Conservation (phyloP, 2,329 filamentous ascomycete genomes). For the Aureobasidium lini region DNA sequence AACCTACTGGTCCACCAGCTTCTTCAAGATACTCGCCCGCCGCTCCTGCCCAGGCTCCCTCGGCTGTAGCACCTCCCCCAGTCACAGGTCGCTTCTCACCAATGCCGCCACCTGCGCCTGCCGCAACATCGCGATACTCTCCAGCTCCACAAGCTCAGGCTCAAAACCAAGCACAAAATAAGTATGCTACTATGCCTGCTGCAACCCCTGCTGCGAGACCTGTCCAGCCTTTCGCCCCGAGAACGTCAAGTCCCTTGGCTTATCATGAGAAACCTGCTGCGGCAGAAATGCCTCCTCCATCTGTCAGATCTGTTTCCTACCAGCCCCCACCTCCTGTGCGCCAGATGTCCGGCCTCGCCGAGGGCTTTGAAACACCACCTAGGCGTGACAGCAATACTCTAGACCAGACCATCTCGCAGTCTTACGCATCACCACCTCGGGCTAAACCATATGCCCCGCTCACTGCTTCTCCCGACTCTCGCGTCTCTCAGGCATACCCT, state of each 20-base stretch:
- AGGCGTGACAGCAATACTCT: slow-evolving; percentile 3
- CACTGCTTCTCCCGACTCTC: slow-evolving; percentile 7
- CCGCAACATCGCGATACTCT: slow-evolving; percentile 48
- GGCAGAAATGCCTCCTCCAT: slow-evolving; percentile 16
- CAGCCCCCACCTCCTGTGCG: slow-evolving; percentile 5
- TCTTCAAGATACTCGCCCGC: slow-evolving; percentile 25
- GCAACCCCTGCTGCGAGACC: slow-evolving; percentile 26
- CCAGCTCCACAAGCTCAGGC: slow-evolving; percentile 40
- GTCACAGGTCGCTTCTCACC: slow-evolving; percentile 24
- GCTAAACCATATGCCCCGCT: slow-evolving; percentile 3
- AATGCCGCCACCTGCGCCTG: slow-evolving; percentile 36
- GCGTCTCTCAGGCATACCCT: neutral
- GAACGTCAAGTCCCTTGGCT: slow-evolving; percentile 58
- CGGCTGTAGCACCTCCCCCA: slow-evolving; percentile 20
- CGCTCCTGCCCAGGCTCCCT: slow-evolving; percentile 26
- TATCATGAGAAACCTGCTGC: slow-evolving; percentile 32
- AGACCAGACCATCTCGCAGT: neutral
- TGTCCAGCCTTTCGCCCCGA: slow-evolving; percentile 50
- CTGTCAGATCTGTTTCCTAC: slow-evolving; percentile 11
- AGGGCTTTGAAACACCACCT: slow-evolving; percentile 1
- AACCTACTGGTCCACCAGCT: slow-evolving; percentile 23
- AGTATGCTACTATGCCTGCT: slow-evolving; percentile 32
- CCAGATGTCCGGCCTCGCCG: neutral
- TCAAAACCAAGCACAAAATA: slow-evolving; percentile 28
- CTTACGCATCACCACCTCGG: slow-evolving; percentile 8